Evolutionary conservation across 2,329 filamentous ascomycete genomes (phyloP).

Genomic region (Trichothecium roseum): DNA sequence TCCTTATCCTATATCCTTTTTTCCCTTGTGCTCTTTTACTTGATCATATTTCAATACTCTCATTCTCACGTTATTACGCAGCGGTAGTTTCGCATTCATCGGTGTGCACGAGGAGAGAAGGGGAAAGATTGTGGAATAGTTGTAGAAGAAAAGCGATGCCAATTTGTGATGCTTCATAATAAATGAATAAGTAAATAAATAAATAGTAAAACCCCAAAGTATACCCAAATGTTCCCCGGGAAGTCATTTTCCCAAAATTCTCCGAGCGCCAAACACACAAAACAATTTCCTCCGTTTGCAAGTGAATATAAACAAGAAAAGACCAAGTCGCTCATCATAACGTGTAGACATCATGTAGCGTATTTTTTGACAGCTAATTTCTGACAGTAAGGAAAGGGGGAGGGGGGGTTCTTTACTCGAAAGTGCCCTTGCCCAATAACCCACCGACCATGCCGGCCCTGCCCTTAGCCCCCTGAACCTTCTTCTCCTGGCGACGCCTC

Average conservation of each 20-base stretch:
- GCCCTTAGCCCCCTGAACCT: constrained; percentile 45
- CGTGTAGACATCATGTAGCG: too few relatives aligned
- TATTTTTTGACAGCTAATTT: too few relatives aligned
- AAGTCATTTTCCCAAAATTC: not conserved
- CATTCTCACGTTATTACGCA: too few relatives aligned
- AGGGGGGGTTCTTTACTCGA: constrained; percentile 15
- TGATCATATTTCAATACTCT: constrained; percentile 7
- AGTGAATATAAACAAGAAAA: too few relatives aligned
- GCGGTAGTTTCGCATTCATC: too few relatives aligned
- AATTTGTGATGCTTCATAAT: not conserved
- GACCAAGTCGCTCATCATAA: too few relatives aligned
- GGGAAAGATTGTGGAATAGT: too few relatives aligned
- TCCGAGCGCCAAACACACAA: not conserved
- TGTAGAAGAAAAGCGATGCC: too few relatives aligned
- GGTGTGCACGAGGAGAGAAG: too few relatives aligned
- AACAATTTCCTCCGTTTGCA: not conserved
- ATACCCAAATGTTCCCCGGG: not conserved
- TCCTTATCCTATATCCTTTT: constrained; percentile 8
- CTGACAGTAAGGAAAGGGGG: too few relatives aligned
- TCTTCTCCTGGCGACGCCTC: constrained; percentile 46
- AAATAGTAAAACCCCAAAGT: too few relatives aligned
- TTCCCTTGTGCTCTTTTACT: constrained; percentile 1
- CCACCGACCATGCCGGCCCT: constrained; percentile 47
- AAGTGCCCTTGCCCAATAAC: constrained; percentile 42
- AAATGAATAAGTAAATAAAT: not conserved